A percentile compares a stretch with the other conserved stretches of the same genome.
phyloP scores from a whole-genome alignment of 129 eudicot species.

The Lonicera japonica region DNA sequence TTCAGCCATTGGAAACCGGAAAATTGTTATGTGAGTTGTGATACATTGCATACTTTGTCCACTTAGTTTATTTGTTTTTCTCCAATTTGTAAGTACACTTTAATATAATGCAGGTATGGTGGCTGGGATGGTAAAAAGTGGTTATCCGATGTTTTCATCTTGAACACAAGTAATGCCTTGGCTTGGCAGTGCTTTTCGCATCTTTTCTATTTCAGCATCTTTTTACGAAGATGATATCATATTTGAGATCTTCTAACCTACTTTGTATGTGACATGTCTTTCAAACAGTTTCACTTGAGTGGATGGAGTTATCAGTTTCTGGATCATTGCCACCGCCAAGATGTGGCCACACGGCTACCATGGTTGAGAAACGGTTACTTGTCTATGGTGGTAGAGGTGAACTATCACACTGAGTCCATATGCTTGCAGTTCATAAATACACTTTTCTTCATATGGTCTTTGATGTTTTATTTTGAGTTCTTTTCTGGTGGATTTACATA shows the following conservation, averaged over 20 bases:
- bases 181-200: slow-evolving; percentile 10
- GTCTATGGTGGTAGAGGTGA: slow-evolving; percentile 96
- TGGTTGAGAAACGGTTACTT: slow-evolving; percentile 96
- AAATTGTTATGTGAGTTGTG: slow-evolving; percentile 78
- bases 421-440: slow-evolving; percentile 4
- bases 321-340: slow-evolving; percentile 93
- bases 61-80: background rate
- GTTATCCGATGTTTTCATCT: slow-evolving; percentile 82
- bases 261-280: slow-evolving; percentile 4
- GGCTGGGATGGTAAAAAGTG: slow-evolving; percentile 99
- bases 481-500: background rate
- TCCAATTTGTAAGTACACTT: slow-evolving; percentile 4
- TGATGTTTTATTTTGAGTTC: background rate
- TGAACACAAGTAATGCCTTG: slow-evolving; percentile 74
- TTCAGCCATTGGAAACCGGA: slow-evolving; percentile 84
- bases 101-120: slow-evolving; percentile 66
- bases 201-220: background rate
- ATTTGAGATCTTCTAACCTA: background rate
- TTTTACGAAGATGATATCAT: background rate
- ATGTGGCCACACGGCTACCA: slow-evolving; percentile 97
- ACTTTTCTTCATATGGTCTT: background rate
- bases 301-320: slow-evolving; percentile 78
- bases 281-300: slow-evolving; percentile 86
- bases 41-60: background rate
- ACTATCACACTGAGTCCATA: background rate